Conservation (phyloP, 768 basidiomycete species). For the Kwoniella mangroviensis region DNA sequence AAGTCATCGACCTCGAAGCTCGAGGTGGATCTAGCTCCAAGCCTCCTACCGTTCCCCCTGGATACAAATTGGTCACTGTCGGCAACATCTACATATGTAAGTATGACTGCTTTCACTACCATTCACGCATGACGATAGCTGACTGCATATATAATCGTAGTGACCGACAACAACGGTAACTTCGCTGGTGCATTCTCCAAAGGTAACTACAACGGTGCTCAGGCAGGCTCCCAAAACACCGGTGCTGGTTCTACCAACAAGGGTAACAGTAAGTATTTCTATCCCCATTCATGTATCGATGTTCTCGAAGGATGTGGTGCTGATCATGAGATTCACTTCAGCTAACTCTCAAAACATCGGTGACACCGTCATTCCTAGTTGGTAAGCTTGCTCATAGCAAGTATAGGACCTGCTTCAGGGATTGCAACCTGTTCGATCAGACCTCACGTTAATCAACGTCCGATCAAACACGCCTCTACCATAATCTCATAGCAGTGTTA, state of each 20-base stretch:
- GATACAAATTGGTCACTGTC: constrained; percentile 10
- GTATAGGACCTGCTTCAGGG: too few relatives aligned
- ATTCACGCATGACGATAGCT: too few relatives aligned
- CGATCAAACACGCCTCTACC: too few relatives aligned
- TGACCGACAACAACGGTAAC: constrained; percentile 22
- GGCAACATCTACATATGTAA: constrained; percentile 19
- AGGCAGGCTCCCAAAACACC: constrained; percentile 3
- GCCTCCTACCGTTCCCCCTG: constrained; percentile 6
- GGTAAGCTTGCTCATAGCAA: not conserved
- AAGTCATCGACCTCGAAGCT: constrained; percentile 6
- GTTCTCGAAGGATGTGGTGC: too few relatives aligned
- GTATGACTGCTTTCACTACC: too few relatives aligned
- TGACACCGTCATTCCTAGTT: too few relatives aligned
- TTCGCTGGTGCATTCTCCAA: constrained; percentile 19
- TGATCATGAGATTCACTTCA: too few relatives aligned
- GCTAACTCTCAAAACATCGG: constrained; percentile 14
- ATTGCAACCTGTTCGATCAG: too few relatives aligned
- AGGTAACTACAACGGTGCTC: constrained; percentile 6
- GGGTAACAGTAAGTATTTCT: not conserved
- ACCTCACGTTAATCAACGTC: too few relatives aligned
- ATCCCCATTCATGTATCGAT: too few relatives aligned
- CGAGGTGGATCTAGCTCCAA: constrained; percentile 18
- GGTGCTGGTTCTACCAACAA: constrained; percentile 10
- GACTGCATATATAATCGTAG: not conserved
- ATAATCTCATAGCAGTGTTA: not conserved